Evolutionary conservation across 2,329 filamentous ascomycete species (phyloP), one percentile per base, ranked within the genome.

Genomic region (Calonectria multiphialidica): DNA sequence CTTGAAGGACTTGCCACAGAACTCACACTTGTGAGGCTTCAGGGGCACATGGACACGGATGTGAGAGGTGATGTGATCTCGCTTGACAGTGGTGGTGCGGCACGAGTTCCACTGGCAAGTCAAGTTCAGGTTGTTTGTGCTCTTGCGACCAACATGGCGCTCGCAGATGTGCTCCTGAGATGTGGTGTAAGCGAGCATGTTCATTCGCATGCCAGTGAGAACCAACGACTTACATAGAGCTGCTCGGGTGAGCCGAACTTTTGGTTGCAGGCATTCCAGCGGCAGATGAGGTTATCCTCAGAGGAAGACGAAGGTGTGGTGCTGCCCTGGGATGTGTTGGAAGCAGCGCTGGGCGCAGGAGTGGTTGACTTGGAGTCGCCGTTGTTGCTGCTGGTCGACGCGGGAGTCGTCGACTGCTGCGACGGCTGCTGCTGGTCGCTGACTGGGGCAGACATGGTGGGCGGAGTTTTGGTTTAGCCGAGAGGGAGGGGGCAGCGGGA

Each of bases 1-100:
- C 91, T 99, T 99, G 90, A 99, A 99, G 1, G 96, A 96, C 88
- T 99, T 99, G 82, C 95, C 95, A 82, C 97, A 99, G 86, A 98
- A 98, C 83, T 98, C 96, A 85, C 97, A 99, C 86, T 98, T 98
- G 88, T 99, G 97, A 77, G 97, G 97, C 90, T 99, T 99, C 73
- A 99, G 88, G 1, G 97, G 97, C n/a, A 99, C 96, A 84, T 99
- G 97, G 66, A 98, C 97, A 76, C 97, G 95, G 80, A 99, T 98
- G 86, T 99, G 97, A 63, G 97, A 98, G 63, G 97, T 99, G 85
- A 99, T 99, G 87, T 99, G 97, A 81, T 98, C 97, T 80, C 97
- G 95, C 90, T 99, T 98, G 83, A 98, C 96, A 2, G 96, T 98
- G 59, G 96, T 98, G 25, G 96, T 98, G 75, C 95, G 93, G 87